Conservation (phyloP, 2,329 filamentous ascomycete genomes). For the Epichloe gansuensis region DNA sequence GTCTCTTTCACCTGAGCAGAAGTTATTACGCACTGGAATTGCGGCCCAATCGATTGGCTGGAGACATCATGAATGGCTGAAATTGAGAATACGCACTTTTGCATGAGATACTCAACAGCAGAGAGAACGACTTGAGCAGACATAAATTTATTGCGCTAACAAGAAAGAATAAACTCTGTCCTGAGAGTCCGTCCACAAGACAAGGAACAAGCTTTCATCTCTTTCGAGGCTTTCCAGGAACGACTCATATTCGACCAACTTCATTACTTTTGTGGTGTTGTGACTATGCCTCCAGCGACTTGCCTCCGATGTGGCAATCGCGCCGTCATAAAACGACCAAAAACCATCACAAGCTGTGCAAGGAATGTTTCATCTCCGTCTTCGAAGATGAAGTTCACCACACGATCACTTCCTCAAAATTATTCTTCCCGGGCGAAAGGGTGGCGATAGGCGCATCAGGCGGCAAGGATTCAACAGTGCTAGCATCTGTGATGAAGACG, state of each 20-base stretch:
- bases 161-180: too few relatives aligned
- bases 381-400: constrained; percentile 94
- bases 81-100: neutral
- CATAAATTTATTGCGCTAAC: neutral
- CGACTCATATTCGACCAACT: neutral
- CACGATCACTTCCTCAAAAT: constrained; percentile 68
- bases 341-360: constrained; percentile 89
- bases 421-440: constrained; percentile 74
- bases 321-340: constrained; percentile 84
- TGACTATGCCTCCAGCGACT: constrained; percentile 58
- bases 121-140: neutral
- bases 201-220: neutral
- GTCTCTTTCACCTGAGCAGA: neutral
- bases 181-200: too few relatives aligned
- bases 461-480: constrained; percentile 92
- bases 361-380: constrained; percentile 68
- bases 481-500: constrained; percentile 89
- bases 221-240: neutral
- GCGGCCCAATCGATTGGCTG: neutral
- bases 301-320: constrained; percentile 69
- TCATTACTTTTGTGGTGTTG: neutral
- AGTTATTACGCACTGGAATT: neutral
- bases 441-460: constrained; percentile 94
- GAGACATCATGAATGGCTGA: neutral
- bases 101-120: neutral